Evolutionary conservation across 2,329 filamentous ascomycete genomes (phyloP).

Genomic region (Neodidymelliopsis sp.): DNA sequence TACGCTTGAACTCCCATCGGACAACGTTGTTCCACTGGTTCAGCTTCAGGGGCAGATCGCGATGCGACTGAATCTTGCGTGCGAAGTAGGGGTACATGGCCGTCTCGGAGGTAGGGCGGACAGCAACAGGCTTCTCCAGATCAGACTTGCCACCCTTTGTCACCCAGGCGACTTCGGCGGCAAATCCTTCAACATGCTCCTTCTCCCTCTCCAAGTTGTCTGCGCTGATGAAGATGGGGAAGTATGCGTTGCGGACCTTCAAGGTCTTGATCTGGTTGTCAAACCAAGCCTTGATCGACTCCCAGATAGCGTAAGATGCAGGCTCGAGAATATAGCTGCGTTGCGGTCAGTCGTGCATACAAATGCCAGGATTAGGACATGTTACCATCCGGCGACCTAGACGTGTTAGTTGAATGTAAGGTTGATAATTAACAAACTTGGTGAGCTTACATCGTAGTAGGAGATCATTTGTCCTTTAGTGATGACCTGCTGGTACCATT

Average conservation of each 20-base stretch:
- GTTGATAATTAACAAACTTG: not conserved
- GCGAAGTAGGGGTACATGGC: slow-evolving; percentile 97
- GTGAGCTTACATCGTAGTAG: slow-evolving; percentile 94
- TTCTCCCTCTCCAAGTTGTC: slow-evolving; percentile 89
- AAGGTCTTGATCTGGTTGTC: slow-evolving; percentile 81
- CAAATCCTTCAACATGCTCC: slow-evolving; percentile 97
- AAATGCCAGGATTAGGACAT: not conserved
- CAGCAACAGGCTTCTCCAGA: slow-evolving; percentile 80
- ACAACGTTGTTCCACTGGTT: slow-evolving; percentile 99
- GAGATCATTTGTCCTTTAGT: slow-evolving; percentile 97
- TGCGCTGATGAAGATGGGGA: slow-evolving; percentile 84
- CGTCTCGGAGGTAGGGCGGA: slow-evolving; percentile 73
- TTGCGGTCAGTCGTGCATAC: slow-evolving; percentile 1
- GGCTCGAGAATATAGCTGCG: slow-evolving; percentile 75
- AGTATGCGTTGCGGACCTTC: slow-evolving; percentile 94
- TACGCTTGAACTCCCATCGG: slow-evolving; percentile 92
- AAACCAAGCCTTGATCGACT: slow-evolving; percentile 67
- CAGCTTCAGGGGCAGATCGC: slow-evolving; percentile 89
- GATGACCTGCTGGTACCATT: slow-evolving; percentile 98
- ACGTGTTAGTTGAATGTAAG: slow-evolving; percentile 6
- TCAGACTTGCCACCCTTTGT: slow-evolving; percentile 91
- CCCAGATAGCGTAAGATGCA: slow-evolving; percentile 72
- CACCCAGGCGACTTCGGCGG: slow-evolving; percentile 89
- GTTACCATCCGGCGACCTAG: slow-evolving; percentile 42
- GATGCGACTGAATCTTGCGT: slow-evolving; percentile 96